These are phyloP conservation scores for Macaranga tanarius DNA, from an alignment of 441 rosid species.

Conservation along the genomic window DNA sequence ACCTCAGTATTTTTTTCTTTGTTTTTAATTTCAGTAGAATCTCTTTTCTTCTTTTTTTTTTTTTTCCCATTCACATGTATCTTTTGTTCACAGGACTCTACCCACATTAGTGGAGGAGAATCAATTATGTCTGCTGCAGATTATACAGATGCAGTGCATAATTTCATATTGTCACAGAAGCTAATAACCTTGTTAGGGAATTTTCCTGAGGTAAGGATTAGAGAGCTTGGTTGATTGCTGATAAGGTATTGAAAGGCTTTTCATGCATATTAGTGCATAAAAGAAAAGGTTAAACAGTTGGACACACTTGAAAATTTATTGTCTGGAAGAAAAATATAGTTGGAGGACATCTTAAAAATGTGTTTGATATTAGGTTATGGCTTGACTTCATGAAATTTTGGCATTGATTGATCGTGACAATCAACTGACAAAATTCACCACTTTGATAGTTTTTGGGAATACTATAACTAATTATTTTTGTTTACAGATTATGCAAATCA, in stretches of 20 bases:
- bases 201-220: slow-evolving; percentile 73
- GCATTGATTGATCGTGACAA: background rate
- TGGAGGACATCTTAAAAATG: background rate
- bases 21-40: background rate
- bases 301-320: background rate
- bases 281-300: background rate
- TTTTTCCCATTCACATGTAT: slow-evolving; percentile 19
- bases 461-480: slow-evolving; percentile 1
- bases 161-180: slow-evolving; percentile 78
- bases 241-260: background rate
- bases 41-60: slow-evolving; percentile 13
- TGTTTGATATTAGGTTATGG: background rate
- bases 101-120: slow-evolving; percentile 46
- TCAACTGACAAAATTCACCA: background rate
- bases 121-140: slow-evolving; percentile 64
- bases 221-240: slow-evolving; percentile 2
- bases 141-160: slow-evolving; percentile 82
- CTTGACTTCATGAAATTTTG: background rate
- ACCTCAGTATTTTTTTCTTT: slow-evolving; percentile 13
- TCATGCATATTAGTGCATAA: background rate
- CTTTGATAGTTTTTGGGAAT: background rate
- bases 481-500: slow-evolving; percentile 75
- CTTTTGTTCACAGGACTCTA: slow-evolving; percentile 42
- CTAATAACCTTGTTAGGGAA: slow-evolving; percentile 72
- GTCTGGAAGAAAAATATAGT: background rate